Conservation (phyloP, 768 basidiomycete species). For the Rhizopogon salebrosus region DNA sequence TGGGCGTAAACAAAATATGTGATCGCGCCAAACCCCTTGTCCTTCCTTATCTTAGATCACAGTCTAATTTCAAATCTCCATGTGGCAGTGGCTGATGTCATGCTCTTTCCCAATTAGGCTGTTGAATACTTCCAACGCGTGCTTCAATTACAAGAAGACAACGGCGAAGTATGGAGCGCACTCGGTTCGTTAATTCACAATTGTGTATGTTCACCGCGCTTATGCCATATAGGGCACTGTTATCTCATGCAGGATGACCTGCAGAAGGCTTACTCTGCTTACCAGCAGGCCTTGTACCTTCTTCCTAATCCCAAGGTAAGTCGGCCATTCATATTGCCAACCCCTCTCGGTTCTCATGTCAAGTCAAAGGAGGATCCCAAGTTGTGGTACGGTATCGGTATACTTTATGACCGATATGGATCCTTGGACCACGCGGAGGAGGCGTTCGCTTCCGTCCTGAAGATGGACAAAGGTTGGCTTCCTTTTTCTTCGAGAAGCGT, state of each 20-base stretch:
- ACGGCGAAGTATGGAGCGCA: conserved; percentile 98
- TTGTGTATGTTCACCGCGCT: conserved; percentile 13
- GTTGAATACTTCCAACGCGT: conserved; percentile 97
- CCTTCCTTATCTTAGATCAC: conserved; percentile 11
- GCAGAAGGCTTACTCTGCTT: conserved; percentile 96
- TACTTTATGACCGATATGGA: conserved; percentile 97
- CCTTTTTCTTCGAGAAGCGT: background rate
- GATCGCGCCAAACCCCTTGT: conserved; percentile 1
- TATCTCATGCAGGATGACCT: conserved; percentile 99
- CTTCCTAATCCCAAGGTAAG: conserved; percentile 90
- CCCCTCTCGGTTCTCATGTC: conserved; percentile 7
- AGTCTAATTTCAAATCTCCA: conserved; percentile 23
- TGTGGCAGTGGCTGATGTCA: conserved; percentile 27
- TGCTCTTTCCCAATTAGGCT: conserved; percentile 50
- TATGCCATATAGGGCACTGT: conserved; percentile 67
- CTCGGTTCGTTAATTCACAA: conserved; percentile 52
- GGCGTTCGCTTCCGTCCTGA: conserved; percentile 91
- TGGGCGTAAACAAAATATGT: conserved; percentile 3
- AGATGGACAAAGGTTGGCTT: conserved; percentile 89
- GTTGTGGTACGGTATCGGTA: conserved; percentile 99
- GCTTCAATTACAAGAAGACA: conserved; percentile 85
- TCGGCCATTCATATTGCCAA: conserved; percentile 1
- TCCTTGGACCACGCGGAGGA: conserved; percentile 99
- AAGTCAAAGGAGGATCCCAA: conserved; percentile 81
- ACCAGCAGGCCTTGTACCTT: conserved; percentile 95